These are phyloP conservation scores for Solanum piurae DNA, from an alignment of 257 asterid species.

Conservation along the genomic window DNA sequence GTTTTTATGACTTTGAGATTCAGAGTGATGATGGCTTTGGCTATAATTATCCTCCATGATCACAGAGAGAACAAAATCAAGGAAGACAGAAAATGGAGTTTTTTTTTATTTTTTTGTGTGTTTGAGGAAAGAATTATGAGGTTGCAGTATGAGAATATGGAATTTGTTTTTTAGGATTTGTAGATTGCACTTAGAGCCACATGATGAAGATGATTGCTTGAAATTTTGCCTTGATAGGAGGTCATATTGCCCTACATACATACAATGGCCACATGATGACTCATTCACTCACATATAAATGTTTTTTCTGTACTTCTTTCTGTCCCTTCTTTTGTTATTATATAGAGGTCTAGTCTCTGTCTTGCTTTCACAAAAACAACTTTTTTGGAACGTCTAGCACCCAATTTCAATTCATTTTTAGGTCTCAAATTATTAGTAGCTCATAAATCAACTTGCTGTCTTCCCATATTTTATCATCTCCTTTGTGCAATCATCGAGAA, in stretches of 20 bases:
- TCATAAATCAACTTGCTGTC: conserved; percentile 3
- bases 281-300: conserved; percentile 7
- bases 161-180: neutral
- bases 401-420: conserved; percentile 5
- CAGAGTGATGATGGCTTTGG: conserved; percentile 4
- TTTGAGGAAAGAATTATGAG: neutral
- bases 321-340: conserved; percentile 31
- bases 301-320: conserved; percentile 10
- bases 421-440: conserved; percentile 14
- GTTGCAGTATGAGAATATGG: neutral
- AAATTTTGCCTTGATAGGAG: neutral
- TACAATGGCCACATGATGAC: neutral
- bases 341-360: conserved; percentile 35
- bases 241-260: conserved; percentile 2
- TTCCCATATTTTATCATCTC: neutral
- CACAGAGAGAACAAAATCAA: neutral
- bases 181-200: conserved; percentile 8
- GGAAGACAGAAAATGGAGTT: neutral
- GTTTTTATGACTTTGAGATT: conserved; percentile 4
- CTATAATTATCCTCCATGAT: conserved; percentile 24
- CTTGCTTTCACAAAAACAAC: conserved; percentile 15
- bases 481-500: neutral
- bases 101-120: neutral
- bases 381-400: conserved; percentile 22
- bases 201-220: conserved; percentile 8